Conservation (phyloP, 768 basidiomycete species). For the Leccinum rimulosum region DNA sequence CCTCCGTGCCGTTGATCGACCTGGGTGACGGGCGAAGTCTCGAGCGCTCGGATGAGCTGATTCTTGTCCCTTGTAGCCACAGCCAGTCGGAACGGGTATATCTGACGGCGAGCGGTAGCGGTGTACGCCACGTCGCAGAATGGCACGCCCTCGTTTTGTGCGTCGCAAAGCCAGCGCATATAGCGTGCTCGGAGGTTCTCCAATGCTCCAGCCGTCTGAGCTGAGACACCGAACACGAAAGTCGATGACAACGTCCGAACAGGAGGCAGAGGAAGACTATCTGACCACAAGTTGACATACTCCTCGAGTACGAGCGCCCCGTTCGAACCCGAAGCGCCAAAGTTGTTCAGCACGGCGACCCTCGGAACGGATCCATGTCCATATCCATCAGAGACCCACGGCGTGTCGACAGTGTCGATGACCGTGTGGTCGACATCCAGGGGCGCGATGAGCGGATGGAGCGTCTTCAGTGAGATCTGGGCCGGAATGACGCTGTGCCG, state of each 20-base stretch:
- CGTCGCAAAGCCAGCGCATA: slow-evolving; percentile 44
- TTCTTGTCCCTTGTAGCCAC: slow-evolving; percentile 41
- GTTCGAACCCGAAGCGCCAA: slow-evolving; percentile 74
- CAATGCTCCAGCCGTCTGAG: slow-evolving; percentile 49
- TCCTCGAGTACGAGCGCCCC: slow-evolving; percentile 62
- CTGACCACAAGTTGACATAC: slow-evolving; percentile 21
- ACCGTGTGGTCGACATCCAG: slow-evolving; percentile 46
- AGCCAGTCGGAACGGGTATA: slow-evolving; percentile 52
- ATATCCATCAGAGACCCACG: slow-evolving; percentile 42
- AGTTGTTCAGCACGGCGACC: slow-evolving; percentile 67
- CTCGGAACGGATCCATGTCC: slow-evolving; percentile 35
- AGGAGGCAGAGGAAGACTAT: background rate
- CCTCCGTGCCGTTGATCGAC: slow-evolving; percentile 17
- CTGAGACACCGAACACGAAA: slow-evolving; percentile 61
- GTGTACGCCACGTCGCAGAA: slow-evolving; percentile 64
- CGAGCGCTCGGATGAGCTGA: slow-evolving; percentile 49
- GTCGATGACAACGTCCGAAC: slow-evolving; percentile 15
- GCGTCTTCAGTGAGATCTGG: slow-evolving; percentile 53
- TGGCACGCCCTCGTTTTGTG: slow-evolving; percentile 20
- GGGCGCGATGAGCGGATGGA: slow-evolving; percentile 56
- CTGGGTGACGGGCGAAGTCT: slow-evolving; percentile 32
- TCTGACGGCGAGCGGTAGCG: slow-evolving; percentile 60
- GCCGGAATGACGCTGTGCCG: slow-evolving; percentile 52
- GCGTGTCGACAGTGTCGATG: slow-evolving; percentile 40
- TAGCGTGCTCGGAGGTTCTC: slow-evolving; percentile 47